These are phyloP conservation scores for Xylaria sp. DNA, from an alignment of 2,329 filamentous ascomycete genomes.

Conservation along the genomic window DNA sequence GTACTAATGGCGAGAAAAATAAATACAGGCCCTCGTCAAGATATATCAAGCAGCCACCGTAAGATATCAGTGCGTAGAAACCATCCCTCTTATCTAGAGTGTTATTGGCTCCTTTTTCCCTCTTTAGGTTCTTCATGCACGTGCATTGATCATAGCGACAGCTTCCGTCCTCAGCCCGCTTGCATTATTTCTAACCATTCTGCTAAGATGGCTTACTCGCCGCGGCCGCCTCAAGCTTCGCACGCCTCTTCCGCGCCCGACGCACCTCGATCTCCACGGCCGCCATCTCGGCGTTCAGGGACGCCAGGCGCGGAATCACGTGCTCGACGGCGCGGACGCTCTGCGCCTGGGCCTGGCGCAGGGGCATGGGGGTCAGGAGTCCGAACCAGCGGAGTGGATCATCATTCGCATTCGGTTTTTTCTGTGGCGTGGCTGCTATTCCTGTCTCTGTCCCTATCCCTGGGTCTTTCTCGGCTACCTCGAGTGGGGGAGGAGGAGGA, in stretches of 20 bases:
- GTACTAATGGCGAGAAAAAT: neutral
- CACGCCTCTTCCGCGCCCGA: constrained; percentile 66
- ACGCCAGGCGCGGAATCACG: constrained; percentile 67
- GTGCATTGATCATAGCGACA: neutral
- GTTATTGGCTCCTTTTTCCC: neutral
- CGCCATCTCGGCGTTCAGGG: constrained; percentile 69
- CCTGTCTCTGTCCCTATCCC: neutral
- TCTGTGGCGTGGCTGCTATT: constrained; percentile 25
- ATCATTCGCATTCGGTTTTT: constrained; percentile 28
- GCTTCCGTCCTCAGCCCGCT: constrained; percentile 3
- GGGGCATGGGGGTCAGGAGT: constrained; percentile 62
- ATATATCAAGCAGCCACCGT: neutral
- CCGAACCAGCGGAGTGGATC: constrained; percentile 72
- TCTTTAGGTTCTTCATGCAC: neutral
- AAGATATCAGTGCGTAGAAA: constrained; percentile 3
- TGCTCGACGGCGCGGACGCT: constrained; percentile 67
- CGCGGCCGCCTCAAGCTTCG: constrained; percentile 57
- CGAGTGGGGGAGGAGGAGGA: too few relatives aligned
- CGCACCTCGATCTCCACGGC: constrained; percentile 76
- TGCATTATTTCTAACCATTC: constrained; percentile 9
- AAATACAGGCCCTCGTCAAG: neutral
- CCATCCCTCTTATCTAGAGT: neutral
- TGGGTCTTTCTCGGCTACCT: constrained; percentile 28
- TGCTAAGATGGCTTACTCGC: constrained; percentile 40
- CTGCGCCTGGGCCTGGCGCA: constrained; percentile 68